Evolutionary conservation across 1,284 basidiomycete species (phyloP), one percentile per base, ranked within the genome.

Genomic region (Fomitopsis schrenkii): DNA sequence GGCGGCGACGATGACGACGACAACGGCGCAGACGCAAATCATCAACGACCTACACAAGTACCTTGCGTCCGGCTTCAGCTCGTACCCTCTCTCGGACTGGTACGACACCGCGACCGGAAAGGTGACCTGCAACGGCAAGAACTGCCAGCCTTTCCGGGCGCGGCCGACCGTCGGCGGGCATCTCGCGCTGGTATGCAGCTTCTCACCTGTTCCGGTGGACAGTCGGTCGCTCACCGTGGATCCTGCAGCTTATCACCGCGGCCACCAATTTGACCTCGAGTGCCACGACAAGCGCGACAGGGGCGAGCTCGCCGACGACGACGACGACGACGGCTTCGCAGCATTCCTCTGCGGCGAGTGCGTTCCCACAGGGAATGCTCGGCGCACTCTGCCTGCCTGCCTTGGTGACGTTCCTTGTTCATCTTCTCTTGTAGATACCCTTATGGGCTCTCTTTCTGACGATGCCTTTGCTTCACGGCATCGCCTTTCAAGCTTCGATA

Each of bases 141-240:
- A 17, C 57, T 45, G 57, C 28, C 78, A 62, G 30, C 63, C 77
- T 3, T 85, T 85, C 76, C 76, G 78, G 54, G 83, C 84, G 5
- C 76, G 85, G 26, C 84, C 84, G n/a, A 84, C 85, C 12, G 83
- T 82, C 12, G 84, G 84, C 33, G 84, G 83, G 28, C 84, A 86
- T 71, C 74, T 84, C 14, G 83, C 78, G 35, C 59, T 78, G 63
- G 74, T 79, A 26, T 12, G 60, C 14, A 6, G n/a, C 4, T 38
- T 17, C 28, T 36, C 3, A 6, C 9, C 1, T 38, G 10, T 6
- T 59, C 38, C 3, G 33, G 5, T 12, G 33, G 12, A 26, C 50
- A 33, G 50, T 33, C 30, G 30, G 1, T 33, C 30, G 30, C 30
- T 33, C 30, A 33, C 30, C 8, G 30, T 3, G 5, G 2, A 5